Evolutionary conservation across 139 green algal species (phyloP).

Genomic region (Mesotaenium endlicherianum): DNA sequence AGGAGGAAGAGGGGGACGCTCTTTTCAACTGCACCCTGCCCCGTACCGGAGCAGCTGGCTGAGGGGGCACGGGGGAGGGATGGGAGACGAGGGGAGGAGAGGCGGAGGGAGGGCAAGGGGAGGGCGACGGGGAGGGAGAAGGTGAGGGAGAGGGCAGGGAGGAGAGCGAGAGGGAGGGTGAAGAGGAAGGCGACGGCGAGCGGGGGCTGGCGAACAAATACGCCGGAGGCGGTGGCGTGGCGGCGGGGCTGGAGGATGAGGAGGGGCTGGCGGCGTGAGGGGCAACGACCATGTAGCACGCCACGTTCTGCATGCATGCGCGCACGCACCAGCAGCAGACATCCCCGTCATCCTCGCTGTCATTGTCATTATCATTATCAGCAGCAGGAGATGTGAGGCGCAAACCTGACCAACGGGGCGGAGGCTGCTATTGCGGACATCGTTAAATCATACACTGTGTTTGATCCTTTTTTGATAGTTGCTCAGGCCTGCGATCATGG

Average conservation of each 20-base stretch:
- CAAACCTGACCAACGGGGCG: too few species aligned
- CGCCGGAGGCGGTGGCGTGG: background rate
- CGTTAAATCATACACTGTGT: too few species aligned
- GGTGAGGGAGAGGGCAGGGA: background rate
- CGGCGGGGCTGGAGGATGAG: conserved; percentile 27
- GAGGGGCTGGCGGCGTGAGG: conserved; percentile 47
- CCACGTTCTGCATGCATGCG: too few species aligned
- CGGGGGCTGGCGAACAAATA: background rate
- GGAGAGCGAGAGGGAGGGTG: background rate
- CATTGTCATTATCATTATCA: too few species aligned
- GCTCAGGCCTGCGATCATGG: too few species aligned
- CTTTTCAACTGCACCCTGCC: too few species aligned
- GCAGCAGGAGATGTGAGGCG: too few species aligned
- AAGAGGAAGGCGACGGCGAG: background rate
- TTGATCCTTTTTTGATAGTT: too few species aligned
- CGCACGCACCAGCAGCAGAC: background rate
- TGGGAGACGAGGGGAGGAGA: background rate
- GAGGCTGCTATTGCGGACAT: too few species aligned
- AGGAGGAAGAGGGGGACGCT: too few species aligned
- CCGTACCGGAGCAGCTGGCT: too few species aligned
- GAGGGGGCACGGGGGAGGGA: background rate
- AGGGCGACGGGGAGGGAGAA: background rate
- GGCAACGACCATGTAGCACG: too few species aligned
- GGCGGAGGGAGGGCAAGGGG: background rate
- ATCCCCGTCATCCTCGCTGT: background rate